phyloP scores from a whole-genome alignment of 345 rosid species.

The Citrus inodora region DNA sequence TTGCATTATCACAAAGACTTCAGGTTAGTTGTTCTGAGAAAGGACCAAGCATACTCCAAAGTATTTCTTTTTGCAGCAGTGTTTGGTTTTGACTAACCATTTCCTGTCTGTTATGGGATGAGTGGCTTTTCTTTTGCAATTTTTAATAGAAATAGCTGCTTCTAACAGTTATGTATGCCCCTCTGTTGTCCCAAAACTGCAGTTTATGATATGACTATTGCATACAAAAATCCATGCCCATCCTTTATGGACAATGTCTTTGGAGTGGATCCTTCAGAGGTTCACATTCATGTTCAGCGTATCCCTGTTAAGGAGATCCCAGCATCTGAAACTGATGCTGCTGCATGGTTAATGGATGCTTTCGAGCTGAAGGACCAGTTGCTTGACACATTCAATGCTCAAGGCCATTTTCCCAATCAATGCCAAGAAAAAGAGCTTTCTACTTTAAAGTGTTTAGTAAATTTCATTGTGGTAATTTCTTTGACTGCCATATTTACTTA shows the following conservation, averaged over 20 bases:
- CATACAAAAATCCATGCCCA: slow-evolving; percentile 68
- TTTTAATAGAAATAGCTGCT: background rate
- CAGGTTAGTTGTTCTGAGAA: background rate
- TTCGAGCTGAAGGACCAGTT: slow-evolving; percentile 62
- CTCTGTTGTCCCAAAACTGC: slow-evolving; percentile 30
- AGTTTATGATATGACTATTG: slow-evolving; percentile 76
- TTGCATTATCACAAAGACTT: background rate
- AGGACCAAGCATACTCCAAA: background rate
- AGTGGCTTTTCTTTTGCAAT: background rate
- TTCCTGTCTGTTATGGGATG: slow-evolving; percentile 2
- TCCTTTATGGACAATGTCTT: slow-evolving; percentile 77
- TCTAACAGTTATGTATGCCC: background rate
- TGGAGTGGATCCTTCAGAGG: slow-evolving; percentile 79
- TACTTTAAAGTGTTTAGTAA: slow-evolving; percentile 42
- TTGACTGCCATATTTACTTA: slow-evolving; percentile 51
- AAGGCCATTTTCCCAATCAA: slow-evolving; percentile 55
- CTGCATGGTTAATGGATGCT: slow-evolving; percentile 56
- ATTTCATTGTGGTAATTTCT: slow-evolving; percentile 40
- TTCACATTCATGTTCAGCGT: slow-evolving; percentile 69
- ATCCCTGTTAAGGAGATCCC: slow-evolving; percentile 47
- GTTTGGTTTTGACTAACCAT: background rate
- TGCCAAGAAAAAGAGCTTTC: slow-evolving; percentile 48
- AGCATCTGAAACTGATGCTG: slow-evolving; percentile 37
- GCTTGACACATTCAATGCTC: slow-evolving; percentile 52
- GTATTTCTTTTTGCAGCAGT: background rate